Percentiles rank a stretch among this genome's conserved stretches.
These are phyloP conservation scores for Albatrellus ellisii DNA, from an alignment of 768 basidiomycete species.

Conservation along the genomic window DNA sequence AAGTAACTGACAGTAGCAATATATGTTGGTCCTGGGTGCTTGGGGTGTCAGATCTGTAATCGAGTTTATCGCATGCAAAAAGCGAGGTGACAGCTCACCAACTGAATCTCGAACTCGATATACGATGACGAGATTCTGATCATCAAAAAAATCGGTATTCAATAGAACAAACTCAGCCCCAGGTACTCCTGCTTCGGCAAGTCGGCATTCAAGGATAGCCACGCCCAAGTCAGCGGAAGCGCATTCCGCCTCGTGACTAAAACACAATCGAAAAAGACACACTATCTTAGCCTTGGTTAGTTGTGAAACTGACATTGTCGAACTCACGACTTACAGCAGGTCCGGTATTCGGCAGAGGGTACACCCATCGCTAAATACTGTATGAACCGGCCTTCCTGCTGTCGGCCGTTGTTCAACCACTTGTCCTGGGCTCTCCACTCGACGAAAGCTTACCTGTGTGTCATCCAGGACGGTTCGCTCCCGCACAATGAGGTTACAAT, in stretches of 20 bases:
- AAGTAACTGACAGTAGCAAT: slow-evolving; percentile 54
- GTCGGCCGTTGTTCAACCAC: background rate
- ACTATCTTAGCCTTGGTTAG: slow-evolving; percentile 25
- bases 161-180: slow-evolving; percentile 36
- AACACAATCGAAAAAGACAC: slow-evolving; percentile 41
- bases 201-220: slow-evolving; percentile 39
- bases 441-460: slow-evolving; percentile 10
- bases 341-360: slow-evolving; percentile 18
- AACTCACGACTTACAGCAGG: slow-evolving; percentile 30
- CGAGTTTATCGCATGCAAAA: slow-evolving; percentile 9
- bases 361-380: slow-evolving; percentile 11
- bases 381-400: background rate
- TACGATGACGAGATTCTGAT: slow-evolving; percentile 51
- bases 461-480: slow-evolving; percentile 9
- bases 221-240: slow-evolving; percentile 27
- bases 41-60: slow-evolving; percentile 5
- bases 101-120: slow-evolving; percentile 35
- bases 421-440: background rate
- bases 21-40: slow-evolving; percentile 36
- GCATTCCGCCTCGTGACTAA: slow-evolving; percentile 26
- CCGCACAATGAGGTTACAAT: slow-evolving; percentile 8
- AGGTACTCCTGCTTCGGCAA: slow-evolving; percentile 23
- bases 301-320: slow-evolving; percentile 8
- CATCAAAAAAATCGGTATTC: slow-evolving; percentile 72
- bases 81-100: slow-evolving; percentile 29